Base-by-base conservation (phyloP, 345 rosid genomes). In the Streptanthus diversifolius region DNA sequence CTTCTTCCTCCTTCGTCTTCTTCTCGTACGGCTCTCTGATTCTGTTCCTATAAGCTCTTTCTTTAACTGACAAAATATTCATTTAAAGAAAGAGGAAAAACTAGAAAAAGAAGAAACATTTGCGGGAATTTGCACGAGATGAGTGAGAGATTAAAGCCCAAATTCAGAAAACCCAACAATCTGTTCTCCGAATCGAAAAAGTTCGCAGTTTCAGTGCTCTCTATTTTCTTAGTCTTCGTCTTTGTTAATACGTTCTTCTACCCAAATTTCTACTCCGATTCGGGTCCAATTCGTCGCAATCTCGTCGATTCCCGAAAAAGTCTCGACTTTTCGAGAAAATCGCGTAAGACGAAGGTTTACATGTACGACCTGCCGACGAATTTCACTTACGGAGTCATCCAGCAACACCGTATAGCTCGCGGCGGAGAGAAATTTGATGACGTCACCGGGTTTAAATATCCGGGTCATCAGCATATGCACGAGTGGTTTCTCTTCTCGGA, bases 381-480 rank as follows among this genome's bases (percentile, higher is more conserved):
- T 66, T 92, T 92, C 88, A 92, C 85, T 35, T 77, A 83, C 68
- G 91, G 93, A 24, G 79, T 92, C 69, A 87, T 90, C 66, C 74
- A 85, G 74, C 83, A 82, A n/a, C 93, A 86, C 82, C 49, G 83
- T 30, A 37, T 81, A 27, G 96, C 93, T 19, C 92, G 96, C 44
- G 96, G 93, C 2, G 83, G 83, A 5, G 55, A 32, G 1, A 66
- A 71, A 33, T 60, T 44, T 5, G 67, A 73, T 12, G 88, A 84
- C 44, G 55, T 79, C 13, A 69, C 88, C 41, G 43, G 70, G 40
- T 71, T 83, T 49, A 87, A 66, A 45, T 92, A 92, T 63, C 98
- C 98, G 11, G 95, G 93, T 24, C 98, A 90, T 83, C 97, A 92
- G 77, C 98, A 92, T 68, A 90, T 88, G 98, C 93, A 86, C 6